Base-by-base conservation (phyloP, 345 rosid species). In the Eucalyptus guilfoylei region DNA sequence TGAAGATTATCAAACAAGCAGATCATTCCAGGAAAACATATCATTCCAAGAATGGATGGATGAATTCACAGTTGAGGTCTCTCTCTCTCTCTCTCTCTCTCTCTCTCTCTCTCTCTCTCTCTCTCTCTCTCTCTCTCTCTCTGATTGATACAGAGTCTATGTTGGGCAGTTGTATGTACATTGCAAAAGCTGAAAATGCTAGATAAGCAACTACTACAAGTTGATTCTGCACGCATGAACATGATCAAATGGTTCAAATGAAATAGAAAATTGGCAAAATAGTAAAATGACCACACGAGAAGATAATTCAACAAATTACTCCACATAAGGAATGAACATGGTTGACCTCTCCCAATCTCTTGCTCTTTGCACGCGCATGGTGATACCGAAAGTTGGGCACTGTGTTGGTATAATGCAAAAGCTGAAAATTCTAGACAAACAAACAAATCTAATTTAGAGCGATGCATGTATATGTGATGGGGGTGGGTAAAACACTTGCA, bases 341-440 rank as follows among this genome's bases (percentile, higher is more conserved):
- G 62, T 55, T 55, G 62, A 55, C 28, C 62, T 55, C 28, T 55
- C 62, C 12, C 60, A 3, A 54, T 55, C 62, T 55, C 28, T 55
- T 0, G 0, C 62, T 55, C 28, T 55, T 23, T 23, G 28, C 2
- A 1, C 3, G 0, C 1, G 12, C 12, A 55, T 55, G 62, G 2
- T 28, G 67, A 58, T 58, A 60, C 15, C 6, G 14, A 11, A 10
- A 26, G 16, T 5, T 60, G n/a, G 32, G 4, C 14, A 28, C 15
- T 12, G 4, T 60, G 32, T 26, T 12, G n/a, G 67, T 26, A 60
- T 13, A 60, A 60, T 60, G 16, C 16, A 26, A 60, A 11, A 60
- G 8, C 15, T 60, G 67, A 60, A 26, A 60, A 60, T 60, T 60
- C n/a, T 60, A 60, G 67, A 26, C 67, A 60, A 3, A 60, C 1